Base-by-base conservation (phyloP, 2,329 filamentous ascomycete genomes). In the Aspergillus niger region DNA sequence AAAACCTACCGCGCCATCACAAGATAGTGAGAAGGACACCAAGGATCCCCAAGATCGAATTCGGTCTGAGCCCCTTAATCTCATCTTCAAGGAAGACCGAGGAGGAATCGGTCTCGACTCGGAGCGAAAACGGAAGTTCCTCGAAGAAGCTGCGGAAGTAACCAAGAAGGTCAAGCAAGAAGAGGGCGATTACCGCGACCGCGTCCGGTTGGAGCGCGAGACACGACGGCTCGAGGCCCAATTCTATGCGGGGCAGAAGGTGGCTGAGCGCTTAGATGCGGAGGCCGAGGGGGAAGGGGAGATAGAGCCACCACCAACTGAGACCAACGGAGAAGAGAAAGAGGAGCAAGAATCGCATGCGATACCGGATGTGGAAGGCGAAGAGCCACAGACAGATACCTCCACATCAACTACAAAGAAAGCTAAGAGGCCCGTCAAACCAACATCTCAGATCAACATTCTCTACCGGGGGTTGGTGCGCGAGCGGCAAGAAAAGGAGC, bases 71-170 rank as follows among this genome's bases (percentile, higher is more conserved):
- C 95, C 95, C 0, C 86, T 99, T 60, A 82, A 85, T 36, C 81
- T 97, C 52, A 82, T 83, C 60, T 78, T 96, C 71, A 96, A 95
- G 74, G 90, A 92, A 55, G 90, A 90, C 69, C 84, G 90, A 2
- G 89, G 87, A 15, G 95, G 94, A 1, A 92, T 98, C 65, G 94
- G 95, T 0, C 78, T 94, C 68, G 91, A 95, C 65, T 87, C 84
- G 4, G 92, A 95, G 74, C 89, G 89, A 78, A 97, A 96, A 80
- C 83, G 91, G 65, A 93, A 90, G 71, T 77, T 85, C 22, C 79
- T 85, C 47, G 89, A 92, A 74, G 85, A 86, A 57, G 84, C 83
- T 4, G 85, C 84, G 65, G 74, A 76, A 36, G 72, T 81, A 41
- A 77, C 81, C 54, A 92, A 92, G 76, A 83, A 81, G 72, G 77